phyloP scores from a whole-genome alignment of 495 filamentous ascomycete genomes.

The Penicillium taxi region DNA sequence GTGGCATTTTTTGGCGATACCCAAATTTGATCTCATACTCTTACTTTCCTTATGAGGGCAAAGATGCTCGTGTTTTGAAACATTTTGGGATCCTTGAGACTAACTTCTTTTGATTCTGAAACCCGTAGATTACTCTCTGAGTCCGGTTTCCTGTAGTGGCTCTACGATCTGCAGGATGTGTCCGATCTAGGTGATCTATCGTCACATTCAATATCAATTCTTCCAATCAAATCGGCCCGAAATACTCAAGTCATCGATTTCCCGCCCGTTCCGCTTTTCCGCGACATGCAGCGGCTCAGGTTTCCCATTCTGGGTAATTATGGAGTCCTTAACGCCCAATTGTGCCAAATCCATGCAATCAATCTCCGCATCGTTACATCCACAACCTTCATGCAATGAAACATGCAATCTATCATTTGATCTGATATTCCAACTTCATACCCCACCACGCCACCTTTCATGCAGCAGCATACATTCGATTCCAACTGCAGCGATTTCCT shows the following conservation, averaged over 20 bases:
- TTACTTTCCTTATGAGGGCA: conserved; percentile 6
- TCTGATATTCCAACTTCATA: no score
- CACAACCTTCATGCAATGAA: no score
- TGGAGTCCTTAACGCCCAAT: no score
- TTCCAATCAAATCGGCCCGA: conserved; percentile 16
- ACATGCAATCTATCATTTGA: no score
- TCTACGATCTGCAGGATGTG: conserved; percentile 20
- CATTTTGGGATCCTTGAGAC: conserved; percentile 24
- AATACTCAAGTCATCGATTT: no score
- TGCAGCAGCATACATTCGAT: background rate
- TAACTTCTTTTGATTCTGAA: conserved; percentile 30
- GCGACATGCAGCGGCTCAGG: conserved; percentile 6
- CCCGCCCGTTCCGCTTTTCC: conserved; percentile 6
- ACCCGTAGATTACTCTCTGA: conserved; percentile 59
- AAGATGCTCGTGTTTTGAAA: conserved; percentile 13
- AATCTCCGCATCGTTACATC: no score
- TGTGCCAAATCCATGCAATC: no score
- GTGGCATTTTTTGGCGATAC: conserved; percentile 19
- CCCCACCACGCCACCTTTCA: no score
- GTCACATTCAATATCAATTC: conserved; percentile 7
- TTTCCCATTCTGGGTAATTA: conserved; percentile 1
- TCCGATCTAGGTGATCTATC: conserved; percentile 10
- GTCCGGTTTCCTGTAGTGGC: conserved; percentile 63
- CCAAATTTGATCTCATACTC: conserved; percentile 23
- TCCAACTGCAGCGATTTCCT: no score